A percentile compares a stretch with the other conserved stretches of the same genome.
phyloP scores from a whole-genome alignment of 1,284 basidiomycete genomes.

The Neotropicomus parvogracilis region DNA sequence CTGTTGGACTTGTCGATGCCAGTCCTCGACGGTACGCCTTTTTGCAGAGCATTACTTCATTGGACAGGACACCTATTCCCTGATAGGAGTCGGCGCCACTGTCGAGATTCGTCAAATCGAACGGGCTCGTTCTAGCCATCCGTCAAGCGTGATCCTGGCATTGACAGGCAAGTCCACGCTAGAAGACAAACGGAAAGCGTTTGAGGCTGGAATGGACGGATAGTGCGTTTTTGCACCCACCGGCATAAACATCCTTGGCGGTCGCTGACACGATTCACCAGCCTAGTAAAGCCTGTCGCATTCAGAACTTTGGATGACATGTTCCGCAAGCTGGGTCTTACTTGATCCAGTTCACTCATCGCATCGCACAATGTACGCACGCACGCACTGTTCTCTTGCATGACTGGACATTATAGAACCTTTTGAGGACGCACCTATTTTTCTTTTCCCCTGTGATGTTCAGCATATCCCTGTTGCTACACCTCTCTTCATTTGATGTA shows the following conservation, averaged over 20 bases:
- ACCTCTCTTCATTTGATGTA: conserved; percentile 7
- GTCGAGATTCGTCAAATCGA: conserved; percentile 81
- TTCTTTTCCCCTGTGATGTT: neutral
- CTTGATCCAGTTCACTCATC: conserved; percentile 33
- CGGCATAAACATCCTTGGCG: neutral
- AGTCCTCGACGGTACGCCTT: conserved; percentile 69
- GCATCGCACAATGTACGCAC: conserved; percentile 18
- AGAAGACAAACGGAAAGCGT: conserved; percentile 89
- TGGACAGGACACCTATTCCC: neutral
- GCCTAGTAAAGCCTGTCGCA: conserved; percentile 88
- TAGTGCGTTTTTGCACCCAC: conserved; percentile 62
- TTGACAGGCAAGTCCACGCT: conserved; percentile 90
- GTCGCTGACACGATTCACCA: conserved; percentile 30
- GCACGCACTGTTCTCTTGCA: conserved; percentile 4
- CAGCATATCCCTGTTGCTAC: conserved; percentile 6
- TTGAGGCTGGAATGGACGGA: conserved; percentile 91
- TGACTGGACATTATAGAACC: conserved; percentile 17
- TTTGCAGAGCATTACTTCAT: neutral
- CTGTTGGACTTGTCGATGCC: conserved; percentile 94
- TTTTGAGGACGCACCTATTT: conserved; percentile 3
- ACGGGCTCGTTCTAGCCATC: conserved; percentile 40
- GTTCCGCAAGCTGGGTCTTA: conserved; percentile 73
- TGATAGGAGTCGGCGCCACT: conserved; percentile 75
- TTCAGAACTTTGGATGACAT: conserved; percentile 86
- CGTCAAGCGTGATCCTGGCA: conserved; percentile 73